Base-by-base conservation (phyloP, 805 yeast genomes). In the Blastobotrys chiropterorum region DNA sequence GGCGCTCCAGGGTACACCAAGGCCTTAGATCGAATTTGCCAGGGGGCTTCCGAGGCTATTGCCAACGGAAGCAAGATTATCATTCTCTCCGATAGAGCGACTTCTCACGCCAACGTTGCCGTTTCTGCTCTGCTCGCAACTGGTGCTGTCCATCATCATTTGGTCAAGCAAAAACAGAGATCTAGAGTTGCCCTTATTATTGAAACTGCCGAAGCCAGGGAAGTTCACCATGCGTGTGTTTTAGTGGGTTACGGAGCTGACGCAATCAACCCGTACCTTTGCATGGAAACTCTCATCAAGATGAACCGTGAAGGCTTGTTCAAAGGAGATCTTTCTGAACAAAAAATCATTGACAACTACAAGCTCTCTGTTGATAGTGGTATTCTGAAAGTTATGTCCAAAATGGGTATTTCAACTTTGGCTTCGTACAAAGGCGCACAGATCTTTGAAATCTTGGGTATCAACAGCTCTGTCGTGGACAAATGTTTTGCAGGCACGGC, bases 361-460 rank as follows among this genome's bases (percentile, higher is more conserved):
- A 86, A 85, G 66, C 77, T 81, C 59, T 85, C 97, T 11, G 77
- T 87, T 54, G 95, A 92, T 66, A 85, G 89, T 51, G 98, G 98
- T 71, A 85, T 92, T 61, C 75, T 89, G 62, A 92, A 94, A 75
- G 97, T 94, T 54, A 92, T 92, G 99, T 89, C 97, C 38, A 92
- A 94, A 77, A 94, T 92, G 98, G 99, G 99, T 77, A 94, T 92
- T 62, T 90, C 98, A 31, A 94, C 99, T 30, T 76, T 92, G 67
- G 97, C 97, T 11, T 88, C 97, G n/a, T 92, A 92, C 73, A 92
- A 92, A 73, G 98, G 98, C 71, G 99, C 99, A 26, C 99, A 92
- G 75, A 94, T 92, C 65, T 92, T 94, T 68, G 99, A 92, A 72
- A 96, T 96, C 47, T 75, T 92, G 56, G 99, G 99, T 70, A 83